Base-by-base conservation (phyloP, 371 early-diverging fungal genomes). In the Mortierella sp. region DNA sequence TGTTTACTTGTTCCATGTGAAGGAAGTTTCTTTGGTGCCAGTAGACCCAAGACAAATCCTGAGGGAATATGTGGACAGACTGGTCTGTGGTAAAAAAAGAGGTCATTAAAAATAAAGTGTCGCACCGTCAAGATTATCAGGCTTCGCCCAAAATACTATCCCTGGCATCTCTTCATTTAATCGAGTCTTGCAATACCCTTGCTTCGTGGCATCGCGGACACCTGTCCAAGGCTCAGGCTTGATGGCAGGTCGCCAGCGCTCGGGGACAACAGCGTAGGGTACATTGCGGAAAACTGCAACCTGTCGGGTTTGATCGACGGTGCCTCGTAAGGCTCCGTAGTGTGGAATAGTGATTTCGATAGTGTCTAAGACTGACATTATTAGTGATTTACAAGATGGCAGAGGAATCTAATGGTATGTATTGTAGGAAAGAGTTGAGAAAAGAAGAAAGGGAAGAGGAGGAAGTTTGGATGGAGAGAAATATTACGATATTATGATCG, bases 161-260 rank as follows among this genome's bases (percentile, higher is more conserved):
- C 12, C 3, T 49, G 8, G 9, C 8, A n/a, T 49, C 19, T 49
- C 8, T 49, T n/a, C 1, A 49, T 22, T 22, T n/a, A 7, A n/a
- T 19, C 12, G 49, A 2, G 29, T 53, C n/a, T n/a, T n/a, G n/a
- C n/a, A n/a, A n/a, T 70, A 75, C 75, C 71, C 75, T 57, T 70
- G 71, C 8, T 61, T 31, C 5, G 75, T 75, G 7, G 81, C 75
- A 56, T 80, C 81, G 3, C 66, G 75, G 42, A 75, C 55, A 10
- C 76, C 81, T 5, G 75, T 37, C 81, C 81, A 80, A 4, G 68
- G 61, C 34, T 70, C 53, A 12, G 60, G 29, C 40, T 70, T 69
- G 65, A 66, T 57, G 7, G 71, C 75, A 26, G 68, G 64, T 9
- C 68, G 68, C 78, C 78, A 72, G 15, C 78, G 72, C 23, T 77